A percentile compares a stretch with the other conserved stretches of the same genome.
These are phyloP conservation scores for Solanum verrucosum DNA, from an alignment of 257 asterid species.

Conservation along the genomic window DNA sequence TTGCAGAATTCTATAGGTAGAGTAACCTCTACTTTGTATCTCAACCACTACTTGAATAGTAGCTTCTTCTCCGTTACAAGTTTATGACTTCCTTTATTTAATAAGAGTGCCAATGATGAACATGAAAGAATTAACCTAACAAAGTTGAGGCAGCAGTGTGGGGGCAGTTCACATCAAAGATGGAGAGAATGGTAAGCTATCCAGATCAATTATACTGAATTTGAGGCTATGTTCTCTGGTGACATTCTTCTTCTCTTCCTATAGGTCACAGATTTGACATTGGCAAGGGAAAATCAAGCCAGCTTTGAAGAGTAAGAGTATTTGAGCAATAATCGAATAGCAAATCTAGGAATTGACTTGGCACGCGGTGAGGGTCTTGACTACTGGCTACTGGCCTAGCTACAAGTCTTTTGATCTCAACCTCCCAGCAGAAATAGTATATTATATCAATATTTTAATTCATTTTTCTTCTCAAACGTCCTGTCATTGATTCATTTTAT, in stretches of 20 bases:
- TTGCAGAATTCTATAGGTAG: conserved; percentile 95
- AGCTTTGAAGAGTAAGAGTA: too few relatives aligned
- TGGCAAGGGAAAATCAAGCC: too few relatives aligned
- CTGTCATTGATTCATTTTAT: background rate
- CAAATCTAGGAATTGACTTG: conserved; percentile 44
- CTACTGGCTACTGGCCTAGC: conserved; percentile 99
- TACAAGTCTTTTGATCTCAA: conserved; percentile 92
- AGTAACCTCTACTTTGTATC: background rate
- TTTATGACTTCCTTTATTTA: too few relatives aligned
- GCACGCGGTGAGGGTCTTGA: conserved; percentile 72
- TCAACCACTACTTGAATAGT: background rate
- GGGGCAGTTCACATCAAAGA: too few relatives aligned
- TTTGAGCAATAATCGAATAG: too few relatives aligned
- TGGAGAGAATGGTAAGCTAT: too few relatives aligned
- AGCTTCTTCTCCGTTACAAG: background rate
- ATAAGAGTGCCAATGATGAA: too few relatives aligned
- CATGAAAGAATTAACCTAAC: too few relatives aligned
- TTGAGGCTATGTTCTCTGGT: too few relatives aligned
- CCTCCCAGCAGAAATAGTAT: conserved; percentile 92
- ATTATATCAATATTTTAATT: background rate
- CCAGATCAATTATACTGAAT: background rate
- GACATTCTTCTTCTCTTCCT: too few relatives aligned
- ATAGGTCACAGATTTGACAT: too few relatives aligned
- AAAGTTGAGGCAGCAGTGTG: too few relatives aligned
- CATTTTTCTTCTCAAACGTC: background rate